Conservation (phyloP, 116 monocot genomes). For the Posidonia oceanica region DNA sequence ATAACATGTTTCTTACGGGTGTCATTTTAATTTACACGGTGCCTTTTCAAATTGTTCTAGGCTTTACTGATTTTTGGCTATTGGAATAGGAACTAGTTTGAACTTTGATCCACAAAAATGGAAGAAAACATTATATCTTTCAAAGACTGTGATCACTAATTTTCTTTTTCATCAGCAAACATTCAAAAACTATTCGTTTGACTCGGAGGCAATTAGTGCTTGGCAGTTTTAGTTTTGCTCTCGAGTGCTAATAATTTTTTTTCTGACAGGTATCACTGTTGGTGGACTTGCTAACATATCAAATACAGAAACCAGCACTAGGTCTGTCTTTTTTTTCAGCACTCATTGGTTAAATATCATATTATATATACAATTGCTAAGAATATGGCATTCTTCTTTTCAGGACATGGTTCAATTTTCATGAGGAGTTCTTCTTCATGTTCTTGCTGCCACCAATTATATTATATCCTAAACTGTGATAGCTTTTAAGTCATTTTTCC, state of each 20-base stretch:
- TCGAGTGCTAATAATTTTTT: not conserved
- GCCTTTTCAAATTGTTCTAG: too few species aligned
- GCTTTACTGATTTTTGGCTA: too few species aligned
- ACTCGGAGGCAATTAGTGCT: too few species aligned
- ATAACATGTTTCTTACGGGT: too few species aligned
- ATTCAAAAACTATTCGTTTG: too few species aligned
- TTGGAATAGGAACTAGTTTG: too few species aligned
- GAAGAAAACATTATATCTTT: too few species aligned
- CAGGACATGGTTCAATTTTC: constrained; percentile 99
- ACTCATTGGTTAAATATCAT: not conserved
- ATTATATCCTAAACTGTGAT: constrained; percentile 73
- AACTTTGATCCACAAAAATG: too few species aligned
- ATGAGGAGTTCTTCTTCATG: constrained; percentile 97
- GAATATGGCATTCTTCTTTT: constrained; percentile 13
- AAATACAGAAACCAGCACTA: constrained; percentile 73
- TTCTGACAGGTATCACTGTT: constrained; percentile 64
- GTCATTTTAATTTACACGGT: too few species aligned
- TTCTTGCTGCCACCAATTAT: constrained; percentile 99
- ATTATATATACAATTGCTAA: constrained; percentile 2
- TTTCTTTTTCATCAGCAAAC: too few species aligned
- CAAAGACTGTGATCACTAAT: too few species aligned
- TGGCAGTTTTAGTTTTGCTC: too few species aligned
- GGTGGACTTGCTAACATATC: constrained; percentile 87
- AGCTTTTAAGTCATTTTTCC: constrained; percentile 6
- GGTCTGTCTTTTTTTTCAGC: constrained; percentile 30